phyloP scores from a whole-genome alignment of 1,139 yeast genomes.

The Kurtzmaniella quercitrusa region DNA sequence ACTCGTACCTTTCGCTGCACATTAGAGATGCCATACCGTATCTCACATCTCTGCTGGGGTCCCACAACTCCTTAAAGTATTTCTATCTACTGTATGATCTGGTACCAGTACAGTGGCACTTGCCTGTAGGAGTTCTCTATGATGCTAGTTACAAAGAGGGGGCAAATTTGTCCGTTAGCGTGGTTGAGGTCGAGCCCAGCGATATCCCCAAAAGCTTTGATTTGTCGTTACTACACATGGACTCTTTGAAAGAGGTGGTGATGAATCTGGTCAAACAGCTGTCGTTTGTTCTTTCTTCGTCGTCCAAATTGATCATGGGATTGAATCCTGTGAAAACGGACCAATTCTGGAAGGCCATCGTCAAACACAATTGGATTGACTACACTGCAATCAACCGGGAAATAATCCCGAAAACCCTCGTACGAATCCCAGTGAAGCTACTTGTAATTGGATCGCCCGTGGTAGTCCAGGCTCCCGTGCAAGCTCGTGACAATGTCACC shows the following conservation, averaged over 20 bases:
- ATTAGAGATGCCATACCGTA: constrained; percentile 37
- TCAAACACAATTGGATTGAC: constrained; percentile 24
- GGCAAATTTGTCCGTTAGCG: not conserved
- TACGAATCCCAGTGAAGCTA: constrained; percentile 56
- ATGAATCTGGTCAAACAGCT: constrained; percentile 79
- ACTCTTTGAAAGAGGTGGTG: constrained; percentile 48
- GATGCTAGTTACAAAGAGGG: constrained; percentile 40
- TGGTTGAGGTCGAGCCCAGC: not conserved
- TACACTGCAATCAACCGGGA: constrained; percentile 19
- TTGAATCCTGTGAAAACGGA: constrained; percentile 59
- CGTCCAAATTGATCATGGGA: constrained; percentile 70
- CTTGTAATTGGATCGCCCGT: constrained; percentile 46
- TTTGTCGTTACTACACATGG: not conserved
- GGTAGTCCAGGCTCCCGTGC: constrained; percentile 47
- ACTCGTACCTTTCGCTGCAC: constrained; percentile 55
- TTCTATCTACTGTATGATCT: constrained; percentile 31
- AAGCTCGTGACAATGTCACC: constrained; percentile 20
- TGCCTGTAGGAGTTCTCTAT: constrained; percentile 69
- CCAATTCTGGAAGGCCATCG: constrained; percentile 52
- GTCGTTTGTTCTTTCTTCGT: constrained; percentile 67
- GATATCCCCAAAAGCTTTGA: constrained; percentile 16
- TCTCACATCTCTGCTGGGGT: constrained; percentile 32
- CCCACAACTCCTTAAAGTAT: constrained; percentile 21
- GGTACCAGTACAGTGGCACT: constrained; percentile 70
- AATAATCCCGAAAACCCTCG: constrained; percentile 30